Evolutionary conservation across 768 basidiomycete species (phyloP), one percentile per base, ranked within the genome.

Genomic region (Gymnopilus dilepis): DNA sequence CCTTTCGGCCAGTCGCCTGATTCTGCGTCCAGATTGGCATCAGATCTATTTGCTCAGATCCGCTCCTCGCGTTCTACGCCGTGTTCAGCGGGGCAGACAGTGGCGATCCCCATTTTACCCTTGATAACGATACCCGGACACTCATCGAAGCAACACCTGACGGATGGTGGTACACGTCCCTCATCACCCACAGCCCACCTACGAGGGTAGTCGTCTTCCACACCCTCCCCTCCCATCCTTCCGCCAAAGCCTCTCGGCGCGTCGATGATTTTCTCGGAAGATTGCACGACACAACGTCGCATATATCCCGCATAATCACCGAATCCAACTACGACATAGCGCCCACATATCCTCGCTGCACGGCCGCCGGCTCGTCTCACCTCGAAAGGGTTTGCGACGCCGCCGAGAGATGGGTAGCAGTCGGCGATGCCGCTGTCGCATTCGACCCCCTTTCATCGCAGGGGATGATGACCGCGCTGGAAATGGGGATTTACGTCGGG

Each of bases 371-470:
- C 9, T 73, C 72, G 17, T 71, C 72, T 2, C 53, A 51, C 38
- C 69, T 75, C 1, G 69, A 72, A 13, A 69, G 69, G 33, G 38
- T 58, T 3, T 69, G 69, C 41, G 59, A 63, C 30, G 56, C 58
- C 22, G 65, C 41, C 28, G 52, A 60, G 43, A 59, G 61, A 22
- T 78, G 75, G 74, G 65, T 66, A 43, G 72, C 76, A 26, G 75
- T 77, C n/a, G 77, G 77, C 2, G 75, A 78, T 61, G 75, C 77
- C 17, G 76, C 76, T 4, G 65, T 76, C 64, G 73, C 76, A 30
- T 78, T 77, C 60, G 77, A 78, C 58, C 77, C 77, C 7, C 71
- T 78, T 7, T 78, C 76, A 8, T 77, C 76, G 12, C 77, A 77
- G 57, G 77, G 77, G 17, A 77, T 78, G 64, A 75, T 77, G 52